These are phyloP conservation scores for Saksenaea oblongispora DNA, from an alignment of 371 early-diverging fungal genomes.

Conservation along the genomic window DNA sequence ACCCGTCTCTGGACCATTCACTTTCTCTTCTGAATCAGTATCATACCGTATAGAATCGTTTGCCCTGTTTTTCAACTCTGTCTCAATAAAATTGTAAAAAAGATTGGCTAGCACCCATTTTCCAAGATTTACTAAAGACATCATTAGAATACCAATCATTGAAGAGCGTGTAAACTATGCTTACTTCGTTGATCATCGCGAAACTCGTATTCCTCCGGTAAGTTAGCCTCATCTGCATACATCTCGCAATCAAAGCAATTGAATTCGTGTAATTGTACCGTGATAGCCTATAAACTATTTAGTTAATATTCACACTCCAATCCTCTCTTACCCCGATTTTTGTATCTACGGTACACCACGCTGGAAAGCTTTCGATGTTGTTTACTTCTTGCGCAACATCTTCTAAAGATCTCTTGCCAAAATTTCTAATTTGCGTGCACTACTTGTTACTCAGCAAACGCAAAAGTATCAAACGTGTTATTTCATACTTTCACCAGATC, in stretches of 20 bases:
- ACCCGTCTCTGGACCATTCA: background rate
- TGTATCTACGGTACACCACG: conserved; percentile 93
- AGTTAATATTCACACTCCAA: background rate
- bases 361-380: conserved; percentile 77
- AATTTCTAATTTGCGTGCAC: conserved; percentile 61
- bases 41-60: conserved; percentile 13
- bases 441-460: conserved; percentile 15
- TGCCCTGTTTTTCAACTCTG: conserved; percentile 30
- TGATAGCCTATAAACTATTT: conserved; percentile 54
- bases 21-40: background rate
- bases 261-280: conserved; percentile 83
- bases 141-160: background rate
- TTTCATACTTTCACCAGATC: conserved; percentile 74
- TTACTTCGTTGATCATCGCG: conserved; percentile 75
- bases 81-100: conserved; percentile 57
- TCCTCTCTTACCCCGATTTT: conserved; percentile 71
- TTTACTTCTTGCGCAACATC: conserved; percentile 66
- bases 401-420: conserved; percentile 60
- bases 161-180: background rate
- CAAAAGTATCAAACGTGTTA: background rate
- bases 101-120: conserved; percentile 83
- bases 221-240: conserved; percentile 75
- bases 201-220: conserved; percentile 47
- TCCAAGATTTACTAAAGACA: conserved; percentile 70
- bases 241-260: conserved; percentile 84